phyloP scores from a whole-genome alignment of 2,329 filamentous ascomycete genomes.

The Phoma herbarum region DNA sequence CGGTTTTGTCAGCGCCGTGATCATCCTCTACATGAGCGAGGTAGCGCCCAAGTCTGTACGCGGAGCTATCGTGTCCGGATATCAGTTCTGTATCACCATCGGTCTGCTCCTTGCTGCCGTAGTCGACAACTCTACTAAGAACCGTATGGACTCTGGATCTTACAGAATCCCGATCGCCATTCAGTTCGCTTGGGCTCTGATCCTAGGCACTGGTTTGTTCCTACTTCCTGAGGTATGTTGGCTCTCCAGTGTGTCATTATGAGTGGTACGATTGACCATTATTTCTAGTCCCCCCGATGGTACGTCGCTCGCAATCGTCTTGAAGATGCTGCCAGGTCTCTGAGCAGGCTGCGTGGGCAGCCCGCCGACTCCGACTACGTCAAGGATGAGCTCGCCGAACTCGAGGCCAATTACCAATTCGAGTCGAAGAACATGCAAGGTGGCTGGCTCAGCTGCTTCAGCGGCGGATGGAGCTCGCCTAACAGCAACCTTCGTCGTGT shows the following conservation, averaged over 20 bases:
- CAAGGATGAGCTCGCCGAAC: slow-evolving; percentile 81
- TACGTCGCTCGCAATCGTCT: slow-evolving; percentile 80
- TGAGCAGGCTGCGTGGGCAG: slow-evolving; percentile 78
- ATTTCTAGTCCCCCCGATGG: slow-evolving; percentile 73
- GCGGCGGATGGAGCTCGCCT: slow-evolving; percentile 59
- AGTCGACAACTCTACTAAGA: slow-evolving; percentile 75
- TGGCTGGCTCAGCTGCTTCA: slow-evolving; percentile 74
- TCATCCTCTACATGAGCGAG: slow-evolving; percentile 82
- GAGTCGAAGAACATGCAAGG: slow-evolving; percentile 66
- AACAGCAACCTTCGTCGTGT: slow-evolving; percentile 61
- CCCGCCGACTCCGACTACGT: slow-evolving; percentile 76
- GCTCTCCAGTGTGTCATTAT: too few relatives aligned
- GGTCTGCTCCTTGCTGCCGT: slow-evolving; percentile 78
- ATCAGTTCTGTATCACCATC: slow-evolving; percentile 85
- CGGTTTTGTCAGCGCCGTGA: slow-evolving; percentile 51
- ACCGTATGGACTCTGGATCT: slow-evolving; percentile 67
- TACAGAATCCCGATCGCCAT: slow-evolving; percentile 81
- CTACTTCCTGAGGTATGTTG: slow-evolving; percentile 71
- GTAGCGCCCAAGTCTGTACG: slow-evolving; percentile 76
- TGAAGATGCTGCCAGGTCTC: slow-evolving; percentile 67
- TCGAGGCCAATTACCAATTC: slow-evolving; percentile 88
- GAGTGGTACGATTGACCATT: not conserved
- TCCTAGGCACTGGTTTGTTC: slow-evolving; percentile 76
- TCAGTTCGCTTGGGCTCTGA: slow-evolving; percentile 81
- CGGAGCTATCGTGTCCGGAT: slow-evolving; percentile 75